Evolutionary conservation across 1,284 basidiomycete genomes (phyloP), one percentile per base, ranked within the genome.

Genomic region (Mycena sp.): DNA sequence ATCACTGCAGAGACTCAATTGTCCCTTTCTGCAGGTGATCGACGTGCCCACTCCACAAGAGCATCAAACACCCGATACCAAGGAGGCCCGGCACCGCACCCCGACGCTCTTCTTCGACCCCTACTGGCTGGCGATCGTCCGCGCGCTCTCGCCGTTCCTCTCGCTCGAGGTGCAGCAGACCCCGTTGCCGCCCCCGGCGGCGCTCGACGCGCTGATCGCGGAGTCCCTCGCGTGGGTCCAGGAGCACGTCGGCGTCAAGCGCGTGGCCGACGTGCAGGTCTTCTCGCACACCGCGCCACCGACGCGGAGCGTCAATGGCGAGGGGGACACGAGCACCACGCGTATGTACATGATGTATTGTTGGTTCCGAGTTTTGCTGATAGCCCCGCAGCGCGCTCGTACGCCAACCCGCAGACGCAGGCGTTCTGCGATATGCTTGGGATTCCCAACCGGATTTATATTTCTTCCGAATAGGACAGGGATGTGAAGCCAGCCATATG

Each of bases 51-150:
- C 64, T 23, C 56, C 64, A 7, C 58, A 6, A 40, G 51, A 50
- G 16, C 46, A 38, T 51, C 61, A 46, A 25, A n/a, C n/a, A n/a
- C 54, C 43, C 19, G 49, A 7, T 35, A 14, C 49, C 2, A 37
- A 51, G 35, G 49, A 23, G 40, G 29, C 35, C 17, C 40, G 49
- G 11, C 49, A 48, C 35, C 53, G 57, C 41, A 45, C 63, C n/a
- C 64, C 64, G 3, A 32, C 71, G 0, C 81, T 85, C 21, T 78
- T 73, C 2, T 98, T 88, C 76, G 94, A 98, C 73, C 90, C 91
- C 1, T 86, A 95, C 75, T 99, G 97, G 98, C 87, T 99, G 23
- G 96, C 96, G 0, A 95, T 99, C 73, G 90, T 89, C 0, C 90
- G 93, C 4, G 95, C 93, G 0, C 90, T 96, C 68, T 88, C 96